Evolutionary conservation across 805 yeast genomes (phyloP).

Genomic region (Starmerella cellae): DNA sequence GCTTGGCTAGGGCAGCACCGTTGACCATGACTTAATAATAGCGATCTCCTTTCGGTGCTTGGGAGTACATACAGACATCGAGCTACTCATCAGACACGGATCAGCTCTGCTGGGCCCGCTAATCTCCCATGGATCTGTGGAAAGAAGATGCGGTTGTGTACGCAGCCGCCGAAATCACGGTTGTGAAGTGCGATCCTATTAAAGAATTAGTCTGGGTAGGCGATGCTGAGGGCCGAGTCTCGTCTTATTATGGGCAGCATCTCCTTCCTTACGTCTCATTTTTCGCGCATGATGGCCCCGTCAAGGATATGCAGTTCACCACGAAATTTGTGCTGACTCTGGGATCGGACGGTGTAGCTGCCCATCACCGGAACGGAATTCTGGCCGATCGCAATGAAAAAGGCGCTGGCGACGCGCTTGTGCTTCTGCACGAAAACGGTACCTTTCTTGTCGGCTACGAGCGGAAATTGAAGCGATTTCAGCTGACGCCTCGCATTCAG

Average conservation of each 20-base stretch:
- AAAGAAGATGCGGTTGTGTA: constrained; percentile 18
- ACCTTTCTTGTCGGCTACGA: constrained; percentile 28
- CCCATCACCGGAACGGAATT: constrained; percentile 48
- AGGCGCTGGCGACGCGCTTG: constrained; percentile 21
- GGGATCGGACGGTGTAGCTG: constrained; percentile 38
- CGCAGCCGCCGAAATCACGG: constrained; percentile 29
- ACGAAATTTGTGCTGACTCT: constrained; percentile 47
- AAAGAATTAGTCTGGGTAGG: constrained; percentile 74
- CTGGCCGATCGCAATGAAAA: constrained; percentile 27
- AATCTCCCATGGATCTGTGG: constrained; percentile 20
- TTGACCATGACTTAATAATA: too few relatives aligned
- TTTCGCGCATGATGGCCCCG: constrained; percentile 38
- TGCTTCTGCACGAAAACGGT: constrained; percentile 22
- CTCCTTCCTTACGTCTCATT: constrained; percentile 47
- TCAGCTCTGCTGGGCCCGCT: constrained; percentile 3
- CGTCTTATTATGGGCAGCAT: constrained; percentile 35
- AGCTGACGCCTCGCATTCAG: constrained; percentile 27
- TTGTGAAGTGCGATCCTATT: constrained; percentile 24
- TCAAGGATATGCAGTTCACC: constrained; percentile 41
- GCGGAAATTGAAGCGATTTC: constrained; percentile 24
- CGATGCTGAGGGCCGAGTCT: constrained; percentile 36
- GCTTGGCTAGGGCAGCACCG: too few relatives aligned
- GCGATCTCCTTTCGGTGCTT: too few relatives aligned
- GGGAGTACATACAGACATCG: too few relatives aligned
- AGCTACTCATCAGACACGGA: too few relatives aligned